These are phyloP conservation scores for Phalaenopsis equestris DNA, from an alignment of 106 monocot genomes.

Conservation along the genomic window DNA sequence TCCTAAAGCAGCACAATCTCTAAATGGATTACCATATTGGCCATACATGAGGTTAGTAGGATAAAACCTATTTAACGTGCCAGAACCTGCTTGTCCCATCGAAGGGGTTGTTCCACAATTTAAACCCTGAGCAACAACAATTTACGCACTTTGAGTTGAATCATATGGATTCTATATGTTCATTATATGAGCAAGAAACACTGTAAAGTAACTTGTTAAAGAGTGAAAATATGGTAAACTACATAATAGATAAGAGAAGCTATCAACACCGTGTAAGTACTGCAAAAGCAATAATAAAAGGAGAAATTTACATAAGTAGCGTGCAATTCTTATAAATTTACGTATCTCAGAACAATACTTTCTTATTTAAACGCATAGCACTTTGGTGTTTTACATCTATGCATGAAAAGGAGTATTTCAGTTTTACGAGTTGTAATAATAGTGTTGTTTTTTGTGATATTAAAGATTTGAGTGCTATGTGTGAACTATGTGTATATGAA, in stretches of 20 bases:
- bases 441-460: too few species aligned
- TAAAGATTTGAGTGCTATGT: too few species aligned
- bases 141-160: neutral
- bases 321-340: too few species aligned
- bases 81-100: slow-evolving; percentile 20
- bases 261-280: neutral
- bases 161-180: neutral
- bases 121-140: slow-evolving; percentile 18
- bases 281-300: too few species aligned
- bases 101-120: slow-evolving; percentile 25
- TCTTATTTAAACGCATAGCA: too few species aligned
- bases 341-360: too few species aligned
- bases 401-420: too few species aligned
- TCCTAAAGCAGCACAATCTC: slow-evolving; percentile 20
- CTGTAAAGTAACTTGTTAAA: neutral
- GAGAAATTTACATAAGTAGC: too few species aligned
- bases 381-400: too few species aligned
- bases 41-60: slow-evolving; percentile 48
- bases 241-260: neutral
- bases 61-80: slow-evolving; percentile 39
- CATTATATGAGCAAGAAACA: neutral
- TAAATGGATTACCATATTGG: slow-evolving; percentile 22
- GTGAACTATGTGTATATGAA: too few species aligned
- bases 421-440: too few species aligned
- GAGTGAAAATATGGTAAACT: neutral